A percentile compares a stretch with the other conserved stretches of the same genome.
These are phyloP conservation scores for Globisporangium yorkense DNA, from an alignment of 352 stramenopile species.

Conservation along the genomic window DNA sequence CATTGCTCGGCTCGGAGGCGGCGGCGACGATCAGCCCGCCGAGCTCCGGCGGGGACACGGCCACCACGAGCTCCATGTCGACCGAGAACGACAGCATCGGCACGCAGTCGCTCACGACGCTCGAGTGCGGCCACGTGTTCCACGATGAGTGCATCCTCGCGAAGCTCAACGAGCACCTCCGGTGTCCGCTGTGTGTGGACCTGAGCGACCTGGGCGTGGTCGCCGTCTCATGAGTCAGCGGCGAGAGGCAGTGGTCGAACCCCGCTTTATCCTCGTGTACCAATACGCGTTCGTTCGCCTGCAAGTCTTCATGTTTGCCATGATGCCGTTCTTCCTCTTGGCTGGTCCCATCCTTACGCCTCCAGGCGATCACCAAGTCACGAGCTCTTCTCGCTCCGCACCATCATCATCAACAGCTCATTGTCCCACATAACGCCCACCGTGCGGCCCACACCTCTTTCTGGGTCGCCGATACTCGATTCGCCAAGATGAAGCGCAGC, in stretches of 20 bases:
- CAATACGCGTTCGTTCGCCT: too few species aligned
- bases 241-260: too few species aligned
- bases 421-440: background rate
- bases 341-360: too few species aligned
- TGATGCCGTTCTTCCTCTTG: background rate
- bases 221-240: background rate
- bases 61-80: constrained; percentile 13
- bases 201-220: background rate
- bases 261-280: too few species aligned
- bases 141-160: constrained; percentile 84
- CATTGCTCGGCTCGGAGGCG: constrained; percentile 22
- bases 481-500: constrained; percentile 34
- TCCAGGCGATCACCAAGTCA: too few species aligned
- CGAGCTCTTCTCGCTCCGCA: too few species aligned
- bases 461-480: background rate
- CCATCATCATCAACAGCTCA: background rate
- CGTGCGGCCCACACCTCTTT: background rate
- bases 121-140: constrained; percentile 79
- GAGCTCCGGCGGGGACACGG: constrained; percentile 16
- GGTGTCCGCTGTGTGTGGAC: constrained; percentile 51
- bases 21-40: constrained; percentile 29
- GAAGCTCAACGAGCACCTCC: constrained; percentile 71
- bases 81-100: constrained; percentile 20
- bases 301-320: too few species aligned
- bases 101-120: constrained; percentile 56